Evolutionary conservation across 78 protist genomes (phyloP).

Genomic region (Paratrimastix pyriformis): DNA sequence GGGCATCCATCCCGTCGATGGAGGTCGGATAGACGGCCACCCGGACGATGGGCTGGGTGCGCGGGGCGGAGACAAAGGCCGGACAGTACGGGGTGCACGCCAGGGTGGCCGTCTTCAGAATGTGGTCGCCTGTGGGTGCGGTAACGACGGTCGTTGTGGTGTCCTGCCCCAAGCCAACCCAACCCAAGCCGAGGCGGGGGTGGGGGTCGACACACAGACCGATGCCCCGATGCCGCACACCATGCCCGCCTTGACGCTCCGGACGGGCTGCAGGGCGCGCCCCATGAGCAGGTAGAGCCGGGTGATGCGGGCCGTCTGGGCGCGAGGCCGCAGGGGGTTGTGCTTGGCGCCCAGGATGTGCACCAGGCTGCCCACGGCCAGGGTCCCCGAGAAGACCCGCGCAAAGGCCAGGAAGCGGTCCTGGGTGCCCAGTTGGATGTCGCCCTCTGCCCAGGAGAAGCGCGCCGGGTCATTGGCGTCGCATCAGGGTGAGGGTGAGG

Average conservation of each 20-base stretch:
- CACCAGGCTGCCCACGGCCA: slow-evolving; percentile 42
- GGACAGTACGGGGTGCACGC: slow-evolving; percentile 36
- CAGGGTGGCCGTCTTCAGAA: slow-evolving; percentile 71
- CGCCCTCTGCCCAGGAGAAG: no score
- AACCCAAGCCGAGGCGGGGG: not conserved
- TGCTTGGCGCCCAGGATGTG: slow-evolving; percentile 52
- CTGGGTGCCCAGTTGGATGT: no score
- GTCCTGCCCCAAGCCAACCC: not conserved
- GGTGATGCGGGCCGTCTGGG: no score
- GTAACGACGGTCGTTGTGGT: not conserved
- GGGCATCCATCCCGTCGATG: not conserved
- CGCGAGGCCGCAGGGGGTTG: not conserved
- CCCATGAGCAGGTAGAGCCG: slow-evolving; percentile 80
- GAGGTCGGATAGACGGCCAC: not conserved
- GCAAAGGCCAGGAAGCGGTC: slow-evolving; percentile 68
- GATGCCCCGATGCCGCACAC: slow-evolving; percentile 66
- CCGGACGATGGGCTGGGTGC: not conserved
- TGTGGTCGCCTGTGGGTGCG: slow-evolving; percentile 17
- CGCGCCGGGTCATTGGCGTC: no score
- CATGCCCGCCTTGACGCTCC: slow-evolving; percentile 66
- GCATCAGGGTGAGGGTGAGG: no score
- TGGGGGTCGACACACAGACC: not conserved
- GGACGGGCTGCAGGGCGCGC: slow-evolving; percentile 50
- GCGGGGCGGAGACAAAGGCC: not conserved
- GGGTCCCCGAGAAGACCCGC: slow-evolving; percentile 68